phyloP scores from a whole-genome alignment of 106 monocot genomes.

The Triglochin maritima region DNA sequence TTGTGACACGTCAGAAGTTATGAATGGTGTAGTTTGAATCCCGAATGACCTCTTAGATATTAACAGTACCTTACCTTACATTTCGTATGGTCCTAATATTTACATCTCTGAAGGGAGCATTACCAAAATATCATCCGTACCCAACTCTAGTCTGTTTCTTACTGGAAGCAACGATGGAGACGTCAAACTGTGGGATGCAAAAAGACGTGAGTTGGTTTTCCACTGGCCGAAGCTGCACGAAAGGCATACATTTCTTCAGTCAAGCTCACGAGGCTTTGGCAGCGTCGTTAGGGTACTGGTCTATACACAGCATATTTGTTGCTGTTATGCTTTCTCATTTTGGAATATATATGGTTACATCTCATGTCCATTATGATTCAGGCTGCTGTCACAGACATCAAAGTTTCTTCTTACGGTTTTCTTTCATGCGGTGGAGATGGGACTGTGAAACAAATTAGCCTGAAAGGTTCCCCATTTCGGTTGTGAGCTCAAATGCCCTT shows the following conservation, averaged over 20 bases:
- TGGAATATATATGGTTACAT: background rate
- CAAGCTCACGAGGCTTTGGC: constrained; percentile 73
- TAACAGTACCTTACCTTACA: background rate
- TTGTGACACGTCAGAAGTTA: too few species aligned
- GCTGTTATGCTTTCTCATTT: background rate
- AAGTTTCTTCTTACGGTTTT: constrained; percentile 71
- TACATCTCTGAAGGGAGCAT: constrained; percentile 48
- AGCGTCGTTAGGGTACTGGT: constrained; percentile 76
- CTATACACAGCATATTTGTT: background rate
- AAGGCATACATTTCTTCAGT: constrained; percentile 85
- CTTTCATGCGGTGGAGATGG: constrained; percentile 97
- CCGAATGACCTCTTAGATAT: too few species aligned
- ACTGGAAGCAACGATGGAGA: constrained; percentile 97
- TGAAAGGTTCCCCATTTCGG: constrained; percentile 14
- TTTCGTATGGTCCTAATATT: background rate
- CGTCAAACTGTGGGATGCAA: constrained; percentile 99
- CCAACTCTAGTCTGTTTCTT: constrained; percentile 74
- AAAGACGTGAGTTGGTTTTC: constrained; percentile 43
- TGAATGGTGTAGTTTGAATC: too few species aligned
- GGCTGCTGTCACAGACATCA: constrained; percentile 90
- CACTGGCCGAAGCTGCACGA: constrained; percentile 93
- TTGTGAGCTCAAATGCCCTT: background rate
- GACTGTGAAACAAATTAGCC: constrained; percentile 56
- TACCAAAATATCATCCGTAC: constrained; percentile 59
- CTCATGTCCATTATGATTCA: constrained; percentile 18